These are phyloP conservation scores for Solanum chmielewskii DNA, from an alignment of 257 asterid species.

Conservation along the genomic window DNA sequence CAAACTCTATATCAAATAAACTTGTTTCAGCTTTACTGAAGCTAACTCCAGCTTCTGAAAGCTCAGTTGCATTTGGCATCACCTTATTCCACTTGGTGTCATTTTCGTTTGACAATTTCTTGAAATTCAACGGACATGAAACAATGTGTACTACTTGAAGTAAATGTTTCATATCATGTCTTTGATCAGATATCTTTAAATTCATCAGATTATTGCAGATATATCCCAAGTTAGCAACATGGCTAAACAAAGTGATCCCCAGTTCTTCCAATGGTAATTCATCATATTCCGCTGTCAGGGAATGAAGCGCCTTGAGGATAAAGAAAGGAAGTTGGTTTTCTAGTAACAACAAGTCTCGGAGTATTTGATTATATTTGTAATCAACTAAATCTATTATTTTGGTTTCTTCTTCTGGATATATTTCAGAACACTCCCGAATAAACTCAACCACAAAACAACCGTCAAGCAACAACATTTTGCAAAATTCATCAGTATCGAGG, in stretches of 20 bases:
- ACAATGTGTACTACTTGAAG: not conserved
- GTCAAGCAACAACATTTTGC: conserved; percentile 1
- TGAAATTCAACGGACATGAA: not conserved
- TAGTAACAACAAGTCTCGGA: conserved; percentile 5
- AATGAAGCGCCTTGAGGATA: not conserved
- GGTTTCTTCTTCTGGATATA: too few species aligned
- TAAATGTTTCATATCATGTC: not conserved
- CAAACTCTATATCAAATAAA: not conserved
- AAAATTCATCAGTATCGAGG: not conserved
- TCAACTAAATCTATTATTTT: not conserved
- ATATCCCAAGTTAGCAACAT: too few species aligned
- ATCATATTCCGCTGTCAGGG: not conserved
- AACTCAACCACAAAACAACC: conserved; percentile 12
- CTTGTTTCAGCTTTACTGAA: not conserved
- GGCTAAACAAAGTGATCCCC: too few species aligned
- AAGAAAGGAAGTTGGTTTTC: not conserved
- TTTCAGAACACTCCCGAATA: not conserved
- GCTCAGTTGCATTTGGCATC: conserved; percentile 1
- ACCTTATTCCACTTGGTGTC: not conserved
- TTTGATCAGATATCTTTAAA: too few species aligned
- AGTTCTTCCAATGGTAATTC: too few species aligned
- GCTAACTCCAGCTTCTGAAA: conserved; percentile 6
- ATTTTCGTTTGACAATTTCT: fast-evolving
- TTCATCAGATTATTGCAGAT: too few species aligned
- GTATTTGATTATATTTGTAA: not conserved